Base-by-base conservation (phyloP, 73 alveolate genomes). In the Tetrahymena borealis region DNA sequence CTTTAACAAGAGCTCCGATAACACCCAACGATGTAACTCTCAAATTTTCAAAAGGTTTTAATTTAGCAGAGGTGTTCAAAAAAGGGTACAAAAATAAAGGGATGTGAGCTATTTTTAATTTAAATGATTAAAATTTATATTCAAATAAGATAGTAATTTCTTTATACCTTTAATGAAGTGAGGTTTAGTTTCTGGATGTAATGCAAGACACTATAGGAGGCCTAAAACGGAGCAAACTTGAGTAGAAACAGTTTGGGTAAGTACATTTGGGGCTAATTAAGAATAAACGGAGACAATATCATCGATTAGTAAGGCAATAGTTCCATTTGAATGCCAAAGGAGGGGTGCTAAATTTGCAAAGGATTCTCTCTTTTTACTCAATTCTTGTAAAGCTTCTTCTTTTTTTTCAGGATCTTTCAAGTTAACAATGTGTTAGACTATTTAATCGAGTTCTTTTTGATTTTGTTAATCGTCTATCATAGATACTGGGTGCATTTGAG, bases 1-100 rank as follows among this genome's bases (percentile, higher is more conserved):
- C 99, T 95, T 99, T 99, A 35, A 99, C 99, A 35, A 99, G 94
- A 11, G 99, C 99, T 3, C 99, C 99, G 90, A 99, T 99, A 35
- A 99, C 99, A 33, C 99, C 99, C 36, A 99, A 95, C 37, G 99
- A 96, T 2, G 99, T 99, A 37, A 99, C 97, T 91, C 99, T 98
- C 41, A 99, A 91, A 93, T 98, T 98, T 93, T 99, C 99, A 92
- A 97, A 99, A 31, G 99, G 99, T 96, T 99, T 98, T 15, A 97
- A 96, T 78, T 97, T 97, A 60, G 97, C 96, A 79, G 97, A 95
- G 85, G 99, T 99, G 95, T 99, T 99, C 39, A 99, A 97, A 94
- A 99, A 98, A 2, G 99, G 99, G 93, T 98, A 99, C 85, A 99
- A 96, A 95, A 99, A 98, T 35, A 99, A 96, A 1, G 99, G 99